Evolutionary conservation across 2,329 filamentous ascomycete species (phyloP), one percentile per base, ranked within the genome.

Genomic region (Curvularia lunata): DNA sequence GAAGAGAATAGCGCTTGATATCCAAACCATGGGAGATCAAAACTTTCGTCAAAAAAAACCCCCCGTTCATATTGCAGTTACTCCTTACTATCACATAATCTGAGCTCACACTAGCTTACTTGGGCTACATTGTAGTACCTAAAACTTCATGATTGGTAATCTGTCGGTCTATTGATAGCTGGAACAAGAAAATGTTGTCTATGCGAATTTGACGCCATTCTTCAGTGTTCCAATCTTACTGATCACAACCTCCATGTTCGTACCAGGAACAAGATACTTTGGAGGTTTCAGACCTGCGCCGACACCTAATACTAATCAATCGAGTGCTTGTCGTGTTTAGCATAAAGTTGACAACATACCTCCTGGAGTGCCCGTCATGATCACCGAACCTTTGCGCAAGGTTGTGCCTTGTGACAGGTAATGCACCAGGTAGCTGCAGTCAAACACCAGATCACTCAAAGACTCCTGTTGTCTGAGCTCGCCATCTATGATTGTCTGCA

Each of bases 171-270:
- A 19, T 40, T 21, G 1, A 28, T 27, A 13, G 9, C 41, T 1
- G n/a, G 5, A 10, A 7, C 16, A n/a, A 9, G 16, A 45, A 45
- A 5, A 28, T 21, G 1, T 34, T 10, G 9, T 13, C n/a, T 23
- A 52, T 25, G 30, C 46, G 34, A 59, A 59, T 18, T 30, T 34
- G 8, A 61, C 53, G 4, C 47, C 45, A 45, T 70, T 70, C 16
- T 34, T 48, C 28, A 70, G 34, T 4, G 59, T 69, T 13, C 66
- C 66, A 25, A 70, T 53, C 8, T 56, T 61, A 28, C 54, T 61
- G 2, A 70, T 61, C 9, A 52, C 43, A 0, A 69, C 55, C 10
- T 63, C 54, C 49, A 70, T 55, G 7, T 48, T 52, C 8, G 61
- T 64, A 30, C 28, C 28, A 30, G 28, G 7, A 30, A 30, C 28